phyloP scores from a whole-genome alignment of 495 filamentous ascomycete species.

The Oidiodendron maius region DNA sequence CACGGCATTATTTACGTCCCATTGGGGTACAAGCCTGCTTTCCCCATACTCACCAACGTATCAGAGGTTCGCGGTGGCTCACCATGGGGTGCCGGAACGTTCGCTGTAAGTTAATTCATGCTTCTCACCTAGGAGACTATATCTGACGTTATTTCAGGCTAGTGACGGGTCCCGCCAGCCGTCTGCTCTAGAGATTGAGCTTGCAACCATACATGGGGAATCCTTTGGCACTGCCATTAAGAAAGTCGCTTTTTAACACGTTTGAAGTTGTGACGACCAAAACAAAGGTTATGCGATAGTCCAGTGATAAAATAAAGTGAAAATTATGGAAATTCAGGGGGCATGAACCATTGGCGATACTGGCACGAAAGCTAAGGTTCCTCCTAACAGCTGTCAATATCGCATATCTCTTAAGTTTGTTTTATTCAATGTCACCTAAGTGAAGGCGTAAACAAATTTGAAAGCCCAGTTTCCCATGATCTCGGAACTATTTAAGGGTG shows the following conservation, averaged over 20 bases:
- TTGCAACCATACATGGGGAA: constrained; percentile 80
- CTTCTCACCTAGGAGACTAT: neutral
- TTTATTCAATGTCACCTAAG: too few species aligned
- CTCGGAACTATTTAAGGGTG: too few species aligned
- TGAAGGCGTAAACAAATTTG: too few species aligned
- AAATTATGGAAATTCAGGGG: too few species aligned
- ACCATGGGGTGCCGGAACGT: constrained; percentile 94
- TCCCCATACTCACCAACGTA: constrained; percentile 60
- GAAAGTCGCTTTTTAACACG: constrained; percentile 79
- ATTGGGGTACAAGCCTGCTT: constrained; percentile 82
- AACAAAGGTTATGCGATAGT: too few species aligned
- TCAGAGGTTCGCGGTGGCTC: constrained; percentile 76
- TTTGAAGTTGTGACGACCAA: too few species aligned
- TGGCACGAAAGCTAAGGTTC: too few species aligned
- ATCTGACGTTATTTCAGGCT: constrained; percentile 29
- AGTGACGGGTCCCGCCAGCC: constrained; percentile 80
- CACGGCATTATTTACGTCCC: constrained; percentile 96
- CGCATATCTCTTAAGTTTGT: too few species aligned
- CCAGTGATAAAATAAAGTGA: too few species aligned
- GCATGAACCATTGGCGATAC: too few species aligned
- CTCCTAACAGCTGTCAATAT: too few species aligned
- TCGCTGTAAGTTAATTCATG: constrained; percentile 47
- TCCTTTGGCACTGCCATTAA: constrained; percentile 75
- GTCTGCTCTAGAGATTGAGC: constrained; percentile 59
- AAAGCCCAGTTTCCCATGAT: too few species aligned